Evolutionary conservation across 2,329 filamentous ascomycete genomes (phyloP), one percentile per base, ranked within the genome.

Genomic region (Aschersonia sp.): DNA sequence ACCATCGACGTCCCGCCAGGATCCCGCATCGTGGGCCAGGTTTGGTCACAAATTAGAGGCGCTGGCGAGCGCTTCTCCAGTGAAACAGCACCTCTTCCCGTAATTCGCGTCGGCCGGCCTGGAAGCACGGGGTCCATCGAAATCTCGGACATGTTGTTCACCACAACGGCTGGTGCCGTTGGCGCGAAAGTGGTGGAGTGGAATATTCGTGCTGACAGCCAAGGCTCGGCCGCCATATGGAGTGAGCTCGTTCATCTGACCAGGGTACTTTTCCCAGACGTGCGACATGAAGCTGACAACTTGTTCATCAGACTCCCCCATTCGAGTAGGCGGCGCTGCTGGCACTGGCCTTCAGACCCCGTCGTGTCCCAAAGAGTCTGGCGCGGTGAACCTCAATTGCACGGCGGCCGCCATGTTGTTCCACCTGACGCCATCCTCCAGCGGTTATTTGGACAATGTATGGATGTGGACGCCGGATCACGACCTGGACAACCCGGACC

Each of bases 391-490:
- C 44, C 52, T 67, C 3, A 64, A 72, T 10, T 85, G 82, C 58
- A 69, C 74, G 2, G 81, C 75, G 10, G 77, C 79, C 4, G 82
- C 78, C 55, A 51, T 75, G 28, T 52, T 75, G 38, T 54, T 77
- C 2, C 72, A 74, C 51, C 45, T 77, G 5, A 75, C 70, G 0
- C 31, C 55, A 0, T 45, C 61, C 29, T 62, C 68, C 42, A 75
- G 72, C 28, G 75, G 72, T 5, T 72, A 72, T 50, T 53, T 71
- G 32, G 67, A 72, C 52, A 72, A 75, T 52, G 61, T 69, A 50
- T 84, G 80, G 78, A 74, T 78, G 53, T 85, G 80, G 81, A 75
- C 78, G 10, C 75, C 80, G 1, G 82, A 85, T 56, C 81, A 85
- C 61, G 81, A 85, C 54, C 31, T 58, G 0, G 56, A 60, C 28